Evolutionary conservation across 495 filamentous ascomycete species (phyloP).

Genomic region (Delitschia confertaspora): DNA sequence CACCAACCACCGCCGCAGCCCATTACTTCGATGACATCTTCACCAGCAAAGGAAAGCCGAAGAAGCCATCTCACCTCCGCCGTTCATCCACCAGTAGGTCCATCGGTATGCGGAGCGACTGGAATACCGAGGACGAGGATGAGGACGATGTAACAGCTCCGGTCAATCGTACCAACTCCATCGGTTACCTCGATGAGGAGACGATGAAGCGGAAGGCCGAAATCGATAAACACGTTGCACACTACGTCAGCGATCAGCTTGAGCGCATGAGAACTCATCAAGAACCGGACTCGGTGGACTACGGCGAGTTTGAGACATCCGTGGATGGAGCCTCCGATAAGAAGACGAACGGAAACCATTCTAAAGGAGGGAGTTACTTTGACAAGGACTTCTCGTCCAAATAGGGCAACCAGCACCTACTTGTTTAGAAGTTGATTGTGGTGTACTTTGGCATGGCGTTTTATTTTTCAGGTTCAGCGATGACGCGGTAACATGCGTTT

Average conservation of each 20-base stretch:
- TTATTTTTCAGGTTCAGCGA: too few species aligned
- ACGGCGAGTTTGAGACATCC: slow-evolving; percentile 33
- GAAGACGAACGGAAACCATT: slow-evolving; percentile 9
- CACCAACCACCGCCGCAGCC: slow-evolving; percentile 67
- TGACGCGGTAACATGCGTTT: too few species aligned
- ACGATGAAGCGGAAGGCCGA: slow-evolving; percentile 29
- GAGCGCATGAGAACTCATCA: slow-evolving; percentile 28
- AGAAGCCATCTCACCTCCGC: slow-evolving; percentile 48
- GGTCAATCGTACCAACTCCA: slow-evolving; percentile 25
- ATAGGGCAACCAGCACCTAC: not conserved
- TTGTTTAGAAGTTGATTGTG: too few species aligned
- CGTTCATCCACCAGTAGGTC: slow-evolving; percentile 77
- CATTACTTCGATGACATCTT: slow-evolving; percentile 96
- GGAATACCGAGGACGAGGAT: slow-evolving; percentile 44
- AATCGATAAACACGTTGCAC: slow-evolving; percentile 33
- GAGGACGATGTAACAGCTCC: slow-evolving; percentile 31
- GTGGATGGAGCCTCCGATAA: slow-evolving; percentile 26
- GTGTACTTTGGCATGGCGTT: too few species aligned
- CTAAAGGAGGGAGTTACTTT: slow-evolving; percentile 14
- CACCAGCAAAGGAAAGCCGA: slow-evolving; percentile 40
- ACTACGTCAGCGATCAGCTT: slow-evolving; percentile 35
- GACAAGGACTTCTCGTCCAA: slow-evolving; percentile 1
- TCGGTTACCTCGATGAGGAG: slow-evolving; percentile 30
- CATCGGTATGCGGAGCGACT: slow-evolving; percentile 82
- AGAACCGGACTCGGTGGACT: slow-evolving; percentile 12